These are phyloP conservation scores for Mycena pura DNA, from an alignment of 768 basidiomycete species.

Conservation along the genomic window DNA sequence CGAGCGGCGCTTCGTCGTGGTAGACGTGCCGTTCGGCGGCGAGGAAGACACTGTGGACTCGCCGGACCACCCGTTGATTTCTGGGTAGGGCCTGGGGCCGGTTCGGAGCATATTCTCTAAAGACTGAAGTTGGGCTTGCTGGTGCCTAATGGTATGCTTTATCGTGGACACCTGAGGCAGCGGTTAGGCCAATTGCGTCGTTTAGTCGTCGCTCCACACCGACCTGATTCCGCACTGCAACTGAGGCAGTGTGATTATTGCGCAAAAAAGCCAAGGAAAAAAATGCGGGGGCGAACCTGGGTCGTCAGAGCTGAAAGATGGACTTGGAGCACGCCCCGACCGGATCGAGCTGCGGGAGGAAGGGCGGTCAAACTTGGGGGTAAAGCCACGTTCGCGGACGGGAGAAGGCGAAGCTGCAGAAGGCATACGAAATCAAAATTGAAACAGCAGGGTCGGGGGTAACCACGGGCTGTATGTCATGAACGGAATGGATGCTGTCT, in stretches of 20 bases:
- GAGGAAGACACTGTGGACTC: slow-evolving; percentile 39
- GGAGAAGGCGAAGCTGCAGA: slow-evolving; percentile 17
- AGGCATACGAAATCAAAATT: slow-evolving; percentile 4
- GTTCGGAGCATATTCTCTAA: slow-evolving; percentile 74
- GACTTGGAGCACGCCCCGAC: slow-evolving; percentile 59
- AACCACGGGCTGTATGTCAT: neutral
- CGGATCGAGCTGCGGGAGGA: slow-evolving; percentile 56
- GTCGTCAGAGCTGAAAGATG: slow-evolving; percentile 64
- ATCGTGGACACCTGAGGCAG: slow-evolving; percentile 65
- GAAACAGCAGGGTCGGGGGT: neutral
- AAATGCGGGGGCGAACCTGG: slow-evolving; percentile 76
- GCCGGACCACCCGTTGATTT: slow-evolving; percentile 44
- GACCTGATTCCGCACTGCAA: slow-evolving; percentile 72
- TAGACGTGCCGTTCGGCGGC: slow-evolving; percentile 41
- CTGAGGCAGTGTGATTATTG: slow-evolving; percentile 46
- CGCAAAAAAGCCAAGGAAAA: slow-evolving; percentile 7
- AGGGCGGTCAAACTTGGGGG: slow-evolving; percentile 36
- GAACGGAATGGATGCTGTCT: neutral
- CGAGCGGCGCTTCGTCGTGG: slow-evolving; percentile 64
- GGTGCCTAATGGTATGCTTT: slow-evolving; percentile 83
- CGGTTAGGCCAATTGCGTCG: neutral
- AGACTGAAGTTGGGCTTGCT: slow-evolving; percentile 77
- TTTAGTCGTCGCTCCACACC: slow-evolving; percentile 3
- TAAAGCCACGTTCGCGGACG: slow-evolving; percentile 2
- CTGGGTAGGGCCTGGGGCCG: slow-evolving; percentile 66